Evolutionary conservation across 495 filamentous ascomycete species (phyloP).

Genomic region (Massariosphaeria phaeospora): DNA sequence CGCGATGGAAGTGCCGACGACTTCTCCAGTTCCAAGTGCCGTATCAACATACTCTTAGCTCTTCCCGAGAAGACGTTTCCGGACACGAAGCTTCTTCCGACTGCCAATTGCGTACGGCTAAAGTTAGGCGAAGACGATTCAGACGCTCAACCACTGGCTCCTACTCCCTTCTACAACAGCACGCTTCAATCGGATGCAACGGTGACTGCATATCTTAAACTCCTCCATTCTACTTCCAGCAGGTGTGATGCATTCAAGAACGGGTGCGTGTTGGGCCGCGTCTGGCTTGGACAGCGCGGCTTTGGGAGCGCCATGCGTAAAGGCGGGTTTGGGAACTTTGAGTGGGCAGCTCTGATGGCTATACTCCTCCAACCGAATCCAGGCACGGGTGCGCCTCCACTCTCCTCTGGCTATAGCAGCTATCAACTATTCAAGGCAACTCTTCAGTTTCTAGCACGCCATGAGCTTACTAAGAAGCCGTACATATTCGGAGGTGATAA

Average conservation of each 20-base stretch:
- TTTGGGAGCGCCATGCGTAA: conserved; percentile 58
- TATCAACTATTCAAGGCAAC: conserved; percentile 93
- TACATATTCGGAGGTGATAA: conserved; percentile 49
- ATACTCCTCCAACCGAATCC: conserved; percentile 59
- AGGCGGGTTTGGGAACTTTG: conserved; percentile 92
- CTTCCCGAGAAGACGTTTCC: conserved; percentile 63
- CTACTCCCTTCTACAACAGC: conserved; percentile 87
- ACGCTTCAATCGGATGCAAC: conserved; percentile 73
- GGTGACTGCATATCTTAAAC: conserved; percentile 65
- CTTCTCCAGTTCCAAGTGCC: conserved; percentile 45
- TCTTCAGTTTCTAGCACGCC: conserved; percentile 72
- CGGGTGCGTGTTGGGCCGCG: conserved; percentile 75
- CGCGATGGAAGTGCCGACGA: conserved; percentile 21
- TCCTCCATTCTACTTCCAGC: conserved; percentile 59
- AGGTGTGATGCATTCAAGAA: conserved; percentile 69
- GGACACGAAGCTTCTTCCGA: conserved; percentile 59
- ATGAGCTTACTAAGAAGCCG: conserved; percentile 61
- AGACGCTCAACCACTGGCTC: conserved; percentile 37
- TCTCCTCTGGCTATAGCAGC: conserved; percentile 76
- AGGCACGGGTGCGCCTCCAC: conserved; percentile 61
- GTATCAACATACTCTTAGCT: conserved; percentile 74
- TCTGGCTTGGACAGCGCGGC: conserved; percentile 86
- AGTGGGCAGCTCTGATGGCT: conserved; percentile 77
- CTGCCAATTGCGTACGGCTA: conserved; percentile 64
- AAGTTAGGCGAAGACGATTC: conserved; percentile 40